Percentiles rank a stretch among this genome's conserved stretches.
These are phyloP conservation scores for Ceratocystis colombiana DNA, from an alignment of 2,329 filamentous ascomycete genomes.

Conservation along the genomic window DNA sequence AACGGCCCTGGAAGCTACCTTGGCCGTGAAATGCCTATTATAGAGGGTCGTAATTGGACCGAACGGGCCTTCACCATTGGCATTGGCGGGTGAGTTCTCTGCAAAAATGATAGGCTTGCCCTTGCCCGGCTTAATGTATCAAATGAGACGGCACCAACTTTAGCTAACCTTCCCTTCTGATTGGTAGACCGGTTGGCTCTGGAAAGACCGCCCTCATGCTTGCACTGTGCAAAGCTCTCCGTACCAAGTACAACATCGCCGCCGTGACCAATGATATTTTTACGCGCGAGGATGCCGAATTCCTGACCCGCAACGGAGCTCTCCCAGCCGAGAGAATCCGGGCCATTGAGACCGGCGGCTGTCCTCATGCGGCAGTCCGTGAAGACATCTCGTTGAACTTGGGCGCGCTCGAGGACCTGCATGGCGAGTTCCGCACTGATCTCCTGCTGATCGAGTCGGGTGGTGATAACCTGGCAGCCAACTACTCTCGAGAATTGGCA, in stretches of 20 bases:
- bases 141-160: too few species aligned
- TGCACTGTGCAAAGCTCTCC: conserved; percentile 74
- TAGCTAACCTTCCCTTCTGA: too few species aligned
- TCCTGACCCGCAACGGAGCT: conserved; percentile 77
- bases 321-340: conserved; percentile 75
- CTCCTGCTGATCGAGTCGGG: conserved; percentile 89
- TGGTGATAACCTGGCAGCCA: conserved; percentile 92
- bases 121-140: too few species aligned
- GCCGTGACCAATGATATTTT: conserved; percentile 99
- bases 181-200: conserved; percentile 73
- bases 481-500: conserved; percentile 88
- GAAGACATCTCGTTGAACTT: conserved; percentile 95
- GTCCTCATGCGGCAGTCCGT: conserved; percentile 90
- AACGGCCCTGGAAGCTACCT: conserved; percentile 85
- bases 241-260: conserved; percentile 72
- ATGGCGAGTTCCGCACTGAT: conserved; percentile 67
- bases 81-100: conserved; percentile 72
- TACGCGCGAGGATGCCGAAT: conserved; percentile 95
- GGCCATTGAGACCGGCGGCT: conserved; percentile 95
- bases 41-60: conserved; percentile 76
- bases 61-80: conserved; percentile 90
- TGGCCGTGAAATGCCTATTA: conserved; percentile 84
- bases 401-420: conserved; percentile 79
- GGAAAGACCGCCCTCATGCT: conserved; percentile 98
- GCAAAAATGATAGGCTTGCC: neutral